These are phyloP conservation scores for Claviceps maximensis DNA, from an alignment of 2,329 filamentous ascomycete species.

Conservation along the genomic window DNA sequence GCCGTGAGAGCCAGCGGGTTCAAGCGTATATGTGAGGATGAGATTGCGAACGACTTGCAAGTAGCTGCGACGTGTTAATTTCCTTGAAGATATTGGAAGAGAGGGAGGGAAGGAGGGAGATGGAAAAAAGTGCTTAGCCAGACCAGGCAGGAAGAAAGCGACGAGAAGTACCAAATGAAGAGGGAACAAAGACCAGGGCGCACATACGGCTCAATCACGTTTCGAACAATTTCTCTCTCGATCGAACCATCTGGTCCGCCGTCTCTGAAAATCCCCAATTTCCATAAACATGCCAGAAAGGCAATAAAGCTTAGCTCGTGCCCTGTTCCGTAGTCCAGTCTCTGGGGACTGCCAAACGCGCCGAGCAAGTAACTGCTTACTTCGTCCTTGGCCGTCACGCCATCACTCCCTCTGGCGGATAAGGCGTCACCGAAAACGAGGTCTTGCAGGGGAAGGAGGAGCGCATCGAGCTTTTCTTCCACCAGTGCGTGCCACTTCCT, in stretches of 20 bases:
- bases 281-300: conserved; percentile 84
- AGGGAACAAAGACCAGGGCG: not conserved
- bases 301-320: conserved; percentile 93
- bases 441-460: conserved; percentile 19
- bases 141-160: no score
- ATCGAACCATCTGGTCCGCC: conserved; percentile 36
- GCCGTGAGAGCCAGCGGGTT: conserved; percentile 90
- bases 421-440: conserved; percentile 18
- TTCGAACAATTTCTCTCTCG: conserved; percentile 71
- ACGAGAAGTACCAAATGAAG: not conserved
- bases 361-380: conserved; percentile 69
- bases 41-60: conserved; percentile 67
- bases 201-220: conserved; percentile 63
- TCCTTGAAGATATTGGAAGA: not conserved
- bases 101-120: not conserved
- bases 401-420: conserved; percentile 11
- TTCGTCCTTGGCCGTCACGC: conserved; percentile 47
- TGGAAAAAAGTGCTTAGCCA: not conserved
- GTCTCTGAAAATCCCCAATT: conserved; percentile 64
- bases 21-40: conserved; percentile 82
- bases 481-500: conserved; percentile 67
- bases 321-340: conserved; percentile 90
- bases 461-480: conserved; percentile 37
- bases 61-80: conserved; percentile 39
- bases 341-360: conserved; percentile 74